Percentiles rank a stretch among this genome's conserved stretches.
Conservation (phyloP, 768 basidiomycete genomes). For the Symmetrospora coprosmae region DNA sequence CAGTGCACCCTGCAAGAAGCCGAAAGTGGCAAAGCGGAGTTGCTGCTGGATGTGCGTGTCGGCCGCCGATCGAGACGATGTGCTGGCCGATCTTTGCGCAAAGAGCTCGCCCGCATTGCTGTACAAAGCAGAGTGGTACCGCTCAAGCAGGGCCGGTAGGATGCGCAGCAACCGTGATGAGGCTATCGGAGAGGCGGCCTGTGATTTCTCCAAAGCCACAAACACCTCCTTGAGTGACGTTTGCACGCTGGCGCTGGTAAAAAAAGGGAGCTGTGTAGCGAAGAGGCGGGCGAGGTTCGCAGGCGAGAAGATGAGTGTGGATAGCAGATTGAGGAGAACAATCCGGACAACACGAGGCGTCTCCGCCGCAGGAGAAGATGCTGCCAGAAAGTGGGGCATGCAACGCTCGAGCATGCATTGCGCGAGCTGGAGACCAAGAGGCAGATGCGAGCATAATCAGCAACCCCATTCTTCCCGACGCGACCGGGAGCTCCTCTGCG, state of each 20-base stretch:
- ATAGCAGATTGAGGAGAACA: background rate
- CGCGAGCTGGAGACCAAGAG: background rate
- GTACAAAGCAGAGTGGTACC: background rate
- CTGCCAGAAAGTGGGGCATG: background rate
- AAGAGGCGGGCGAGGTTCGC: background rate
- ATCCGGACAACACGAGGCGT: no score
- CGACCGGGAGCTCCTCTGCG: no score
- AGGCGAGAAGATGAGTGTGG: slow-evolving; percentile 1
- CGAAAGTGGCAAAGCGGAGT: background rate
- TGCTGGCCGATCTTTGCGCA: background rate
- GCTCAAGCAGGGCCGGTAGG: background rate
- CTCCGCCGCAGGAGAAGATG: background rate
- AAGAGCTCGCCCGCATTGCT: background rate
- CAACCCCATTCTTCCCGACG: no score
- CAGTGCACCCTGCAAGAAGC: background rate
- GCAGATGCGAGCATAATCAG: no score
- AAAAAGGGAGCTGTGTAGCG: background rate
- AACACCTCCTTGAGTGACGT: background rate
- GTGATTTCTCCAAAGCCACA: no score
- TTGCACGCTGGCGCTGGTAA: background rate
- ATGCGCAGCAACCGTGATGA: no score
- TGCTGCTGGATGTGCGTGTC: slow-evolving; percentile 4
- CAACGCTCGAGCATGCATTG: background rate
- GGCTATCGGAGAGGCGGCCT: no score
- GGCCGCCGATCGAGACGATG: background rate